Percentiles rank a stretch among this genome's conserved stretches.
Conservation (phyloP, 2,329 filamentous ascomycete species). For the Penicillium expansum region DNA sequence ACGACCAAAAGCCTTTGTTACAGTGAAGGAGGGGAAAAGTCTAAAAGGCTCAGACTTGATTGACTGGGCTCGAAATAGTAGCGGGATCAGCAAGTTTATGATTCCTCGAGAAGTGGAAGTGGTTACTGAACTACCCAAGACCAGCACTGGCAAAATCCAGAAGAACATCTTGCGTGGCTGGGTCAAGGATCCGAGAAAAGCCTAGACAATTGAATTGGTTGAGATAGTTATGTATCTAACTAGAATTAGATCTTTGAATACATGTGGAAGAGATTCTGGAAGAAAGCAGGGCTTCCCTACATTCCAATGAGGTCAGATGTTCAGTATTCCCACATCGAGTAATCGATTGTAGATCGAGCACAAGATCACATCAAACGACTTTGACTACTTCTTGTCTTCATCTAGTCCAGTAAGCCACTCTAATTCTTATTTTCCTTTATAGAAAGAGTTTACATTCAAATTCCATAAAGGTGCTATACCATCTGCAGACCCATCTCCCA, state of each 20-base stretch:
- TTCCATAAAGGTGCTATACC: background rate
- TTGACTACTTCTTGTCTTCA: background rate
- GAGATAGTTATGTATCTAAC: background rate
- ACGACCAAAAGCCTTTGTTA: conserved; percentile 90
- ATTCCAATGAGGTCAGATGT: conserved; percentile 10
- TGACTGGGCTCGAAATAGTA: conserved; percentile 77
- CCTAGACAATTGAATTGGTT: background rate
- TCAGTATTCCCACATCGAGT: background rate
- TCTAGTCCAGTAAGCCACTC: background rate
- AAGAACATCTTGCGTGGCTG: conserved; percentile 91
- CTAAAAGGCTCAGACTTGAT: conserved; percentile 70
- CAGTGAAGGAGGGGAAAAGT: conserved; percentile 65
- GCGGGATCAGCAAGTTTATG: conserved; percentile 88
- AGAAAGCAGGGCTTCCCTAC: background rate
- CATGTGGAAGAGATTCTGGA: background rate
- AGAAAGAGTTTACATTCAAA: background rate
- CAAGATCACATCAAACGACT: conserved; percentile 13
- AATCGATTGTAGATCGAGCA: conserved; percentile 9
- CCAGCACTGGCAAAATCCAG: conserved; percentile 91
- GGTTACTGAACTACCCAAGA: conserved; percentile 88
- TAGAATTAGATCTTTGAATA: background rate
- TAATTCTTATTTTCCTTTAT: background rate
- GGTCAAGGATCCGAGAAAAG: conserved; percentile 57
- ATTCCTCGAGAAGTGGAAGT: conserved; percentile 70
- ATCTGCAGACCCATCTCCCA: background rate